Conservation (phyloP, 108 stramenopile genomes). For the Skeletonema menzelii region DNA sequence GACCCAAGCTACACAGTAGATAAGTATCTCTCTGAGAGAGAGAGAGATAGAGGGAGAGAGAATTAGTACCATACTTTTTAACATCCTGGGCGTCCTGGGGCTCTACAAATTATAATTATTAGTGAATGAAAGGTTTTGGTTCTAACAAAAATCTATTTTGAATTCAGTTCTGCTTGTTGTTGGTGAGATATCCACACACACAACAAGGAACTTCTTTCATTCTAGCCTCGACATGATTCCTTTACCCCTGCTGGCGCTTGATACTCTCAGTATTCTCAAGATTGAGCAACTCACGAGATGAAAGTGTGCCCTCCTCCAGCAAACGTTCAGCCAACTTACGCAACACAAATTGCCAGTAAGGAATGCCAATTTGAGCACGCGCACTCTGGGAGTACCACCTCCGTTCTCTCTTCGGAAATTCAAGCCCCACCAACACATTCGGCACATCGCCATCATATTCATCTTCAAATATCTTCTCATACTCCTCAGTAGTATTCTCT, state of each 20-base stretch:
- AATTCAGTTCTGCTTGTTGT: neutral
- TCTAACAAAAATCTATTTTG: neutral
- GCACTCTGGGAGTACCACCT: neutral
- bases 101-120: too few relatives aligned
- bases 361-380: neutral
- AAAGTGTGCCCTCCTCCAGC: neutral
- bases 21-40: too few relatives aligned
- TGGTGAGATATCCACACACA: neutral
- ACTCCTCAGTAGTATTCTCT: constrained; percentile 21
- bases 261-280: constrained; percentile 3
- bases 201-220: neutral
- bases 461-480: constrained; percentile 38
- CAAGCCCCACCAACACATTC: constrained; percentile 27
- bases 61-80: too few relatives aligned
- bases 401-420: constrained; percentile 9
- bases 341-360: constrained; percentile 17
- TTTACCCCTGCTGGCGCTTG: neutral
- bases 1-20: too few relatives aligned
- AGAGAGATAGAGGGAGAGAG: too few relatives aligned
- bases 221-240: neutral
- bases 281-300: constrained; percentile 9
- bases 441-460: constrained; percentile 28
- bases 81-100: too few relatives aligned
- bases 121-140: neutral
- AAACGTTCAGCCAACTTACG: constrained; percentile 1